phyloP scores from a whole-genome alignment of 768 basidiomycete genomes.

The Coprinellus aureogranulatus region DNA sequence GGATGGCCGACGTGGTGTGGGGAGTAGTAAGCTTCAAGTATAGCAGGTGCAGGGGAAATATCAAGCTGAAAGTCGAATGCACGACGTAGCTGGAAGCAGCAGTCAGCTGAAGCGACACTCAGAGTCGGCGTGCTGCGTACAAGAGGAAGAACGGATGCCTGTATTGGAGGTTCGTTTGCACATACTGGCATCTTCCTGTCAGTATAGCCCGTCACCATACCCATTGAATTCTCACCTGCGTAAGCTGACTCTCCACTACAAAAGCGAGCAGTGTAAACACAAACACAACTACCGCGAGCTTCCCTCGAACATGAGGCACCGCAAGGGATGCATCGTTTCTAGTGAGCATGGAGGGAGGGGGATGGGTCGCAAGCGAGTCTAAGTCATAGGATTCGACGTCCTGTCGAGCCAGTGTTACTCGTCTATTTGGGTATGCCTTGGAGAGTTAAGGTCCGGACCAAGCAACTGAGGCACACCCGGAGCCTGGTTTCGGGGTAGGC shows the following conservation, averaged over 20 bases:
- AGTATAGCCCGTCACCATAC: not conserved
- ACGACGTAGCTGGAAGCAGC: conserved; percentile 71
- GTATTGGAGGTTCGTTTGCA: conserved; percentile 74
- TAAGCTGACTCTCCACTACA: conserved; percentile 71
- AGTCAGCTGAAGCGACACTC: not conserved
- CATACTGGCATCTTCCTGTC: conserved; percentile 49
- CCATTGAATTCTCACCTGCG: conserved; percentile 76
- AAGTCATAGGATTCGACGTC: conserved; percentile 1
- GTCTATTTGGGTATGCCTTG: not conserved
- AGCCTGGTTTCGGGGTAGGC: conserved; percentile 77
- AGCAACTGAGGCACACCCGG: too few species aligned
- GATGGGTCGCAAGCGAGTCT: not conserved
- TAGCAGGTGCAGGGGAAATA: conserved; percentile 80
- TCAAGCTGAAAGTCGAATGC: conserved; percentile 74
- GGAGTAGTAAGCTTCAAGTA: conserved; percentile 55
- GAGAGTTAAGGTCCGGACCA: not conserved
- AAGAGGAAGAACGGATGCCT: conserved; percentile 88
- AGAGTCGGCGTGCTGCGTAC: conserved; percentile 40
- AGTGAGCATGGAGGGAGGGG: conserved; percentile 22
- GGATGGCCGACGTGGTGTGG: conserved; percentile 45
- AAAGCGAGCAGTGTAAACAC: conserved; percentile 63
- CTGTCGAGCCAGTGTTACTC: not conserved
- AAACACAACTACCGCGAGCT: conserved; percentile 54
- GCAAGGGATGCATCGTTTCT: conserved; percentile 19
- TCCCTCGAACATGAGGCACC: conserved; percentile 43